Evolutionary conservation across 495 filamentous ascomycete genomes (phyloP), one percentile per base, ranked within the genome.

Genomic region (Lentithecium fluviatile): DNA sequence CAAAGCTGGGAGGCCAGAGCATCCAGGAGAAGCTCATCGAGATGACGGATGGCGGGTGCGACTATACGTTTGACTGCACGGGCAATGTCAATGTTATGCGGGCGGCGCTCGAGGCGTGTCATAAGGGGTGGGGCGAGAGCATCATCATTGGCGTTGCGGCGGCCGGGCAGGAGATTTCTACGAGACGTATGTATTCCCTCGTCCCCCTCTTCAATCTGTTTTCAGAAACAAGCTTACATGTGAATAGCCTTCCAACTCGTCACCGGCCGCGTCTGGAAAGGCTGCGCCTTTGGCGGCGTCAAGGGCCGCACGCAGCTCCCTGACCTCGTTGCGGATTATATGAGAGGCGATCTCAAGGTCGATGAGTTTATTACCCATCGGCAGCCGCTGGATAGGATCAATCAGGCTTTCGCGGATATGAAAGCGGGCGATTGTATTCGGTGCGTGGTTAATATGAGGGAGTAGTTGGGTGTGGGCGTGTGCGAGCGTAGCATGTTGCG

Each of bases 281-380:
- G 94, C 59, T 96, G 93, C 71, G 94, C 94, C 24, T 98, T 98
- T 69, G 94, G 94, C 64, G 94, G 94, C 60, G 91, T 98, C 80
- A 98, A 98, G 81, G 94, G 94, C 60, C 91, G 94, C 68, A 84
- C 88, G 25, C 94, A 98, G 77, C 83, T 98, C 48, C 89, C 89
- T 34, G 87, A 82, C 53, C 84, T 98, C 25, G 92, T 98, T 6
- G 80, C 86, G 52, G 95, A 97, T 74, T 98, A 98, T 74, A 81
- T 95, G 73, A 79, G 79, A 23, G 91, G 91, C 62, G 82, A 88
- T 69, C 83, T 98, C 70, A 97, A 96, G 88, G 93, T 98, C 40
- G 95, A 98, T 70, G 94, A 98, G 79, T 97, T 97, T 80, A 97
- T 98, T 77, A 98, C 94, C 26, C 95, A 98, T 80, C 86, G 94